Base-by-base conservation (phyloP, 805 yeast genomes). In the Candida cerambycidarum region DNA sequence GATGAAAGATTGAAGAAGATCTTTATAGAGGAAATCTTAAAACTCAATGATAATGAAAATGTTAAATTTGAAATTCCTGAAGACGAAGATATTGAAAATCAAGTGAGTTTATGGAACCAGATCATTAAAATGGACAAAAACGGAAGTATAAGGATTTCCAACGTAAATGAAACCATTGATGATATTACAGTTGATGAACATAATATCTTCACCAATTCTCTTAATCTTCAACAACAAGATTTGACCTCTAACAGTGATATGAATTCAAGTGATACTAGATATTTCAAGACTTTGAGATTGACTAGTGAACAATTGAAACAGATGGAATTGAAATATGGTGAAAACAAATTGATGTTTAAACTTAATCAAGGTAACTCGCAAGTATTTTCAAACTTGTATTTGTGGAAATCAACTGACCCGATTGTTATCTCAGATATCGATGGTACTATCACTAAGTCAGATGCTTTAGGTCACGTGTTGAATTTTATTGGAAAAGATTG, bases 381-480 rank as follows among this genome's bases (percentile, higher is more conserved):
- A 24, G 79, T 92, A 9, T 71, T 69, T 9, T 81, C 96, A 0
- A 80, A 84, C 51, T 69, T 93, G 41, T 92, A 75, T 56, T 73
- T 88, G 31, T 93, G 99, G 99, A 80, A 82, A 50, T 75, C 83
- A 51, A 74, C 80, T 44, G 82, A 84, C 0, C 97, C 98, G 1
- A 85, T 93, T 32, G 99, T 93, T 5, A 92, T 93, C 18, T 88
- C 97, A 7, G 99, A 93, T 65, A 93, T 93, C 45, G 99, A 93
- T 62, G 99, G 99, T 13, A 93, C 99, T 1, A 93, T 93, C 51
- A 93, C 99, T 13, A 90, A 89, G 63, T 89, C 97, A 0, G 99
- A 93, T 67, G 99, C 99, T 0, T 69, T 93, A 55, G 99, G 99
- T 2, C 99, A 93, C 63, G 92, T 93, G 2, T 71, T 93, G 62